Evolutionary conservation across 352 stramenopile species (phyloP), one percentile per base, ranked within the genome.

Genomic region (Hyaloperonospora brassicae): DNA sequence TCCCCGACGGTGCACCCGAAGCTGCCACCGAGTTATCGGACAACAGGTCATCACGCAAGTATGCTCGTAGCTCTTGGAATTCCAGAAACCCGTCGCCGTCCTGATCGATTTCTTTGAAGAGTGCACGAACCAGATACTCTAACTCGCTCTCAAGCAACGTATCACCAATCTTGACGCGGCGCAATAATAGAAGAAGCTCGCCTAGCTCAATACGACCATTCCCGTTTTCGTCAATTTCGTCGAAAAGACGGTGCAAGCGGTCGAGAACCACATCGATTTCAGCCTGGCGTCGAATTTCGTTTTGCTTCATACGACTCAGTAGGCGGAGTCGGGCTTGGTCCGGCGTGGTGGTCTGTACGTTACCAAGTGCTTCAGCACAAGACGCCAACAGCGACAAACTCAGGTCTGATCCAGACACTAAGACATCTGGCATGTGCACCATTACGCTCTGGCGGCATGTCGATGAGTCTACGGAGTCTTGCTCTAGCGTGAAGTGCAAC

Each of bases 91-190:
- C 90, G 17, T 79, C 89, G 5, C 73, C 79, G 55, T 98, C 87
- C 52, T 93, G 91, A 58, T 98, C 92, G 55, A 98, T 97, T 50
- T 96, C 88, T 35, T 85, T 79, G 44, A 87, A 87, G n/a, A 89
- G 44, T 22, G 74, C 70, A 38, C 70, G 66, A 25, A 80, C 77
- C 27, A 89, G 83, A 35, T 83, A 68, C 43, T 84, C 66, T 23
- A 89, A 55, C 41, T 89, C 79, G 25, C 66, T 75, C 62, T 83
- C 71, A 5, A 89, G 52, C 17, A 89, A 57, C 7, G 71, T 79
- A 27, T 83, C 73, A 6, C 76, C 74, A 14, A 87, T 72, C 49
- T 86, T 86, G 8, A 84, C 77, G 23, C 74, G 74, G 13, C 72
- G 73, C 35, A 89, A 45, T 42, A 89, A 63, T 25, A 82, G 47